Base-by-base conservation (phyloP, 768 basidiomycete genomes). In the Trametes cingulata region DNA sequence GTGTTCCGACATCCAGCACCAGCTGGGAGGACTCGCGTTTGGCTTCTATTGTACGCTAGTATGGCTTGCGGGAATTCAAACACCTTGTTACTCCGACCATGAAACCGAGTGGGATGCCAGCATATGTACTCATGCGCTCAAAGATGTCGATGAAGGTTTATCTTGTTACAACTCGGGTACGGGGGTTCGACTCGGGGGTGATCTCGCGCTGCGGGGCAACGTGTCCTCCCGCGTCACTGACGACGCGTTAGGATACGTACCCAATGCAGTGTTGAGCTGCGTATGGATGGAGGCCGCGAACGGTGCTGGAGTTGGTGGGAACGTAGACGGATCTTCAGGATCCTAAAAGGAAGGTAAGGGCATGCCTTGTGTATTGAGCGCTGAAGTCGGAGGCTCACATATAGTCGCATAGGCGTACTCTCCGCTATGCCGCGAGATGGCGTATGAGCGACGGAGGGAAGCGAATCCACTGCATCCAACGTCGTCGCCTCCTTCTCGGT, bases 1-100 rank as follows among this genome's bases (percentile, higher is more conserved):
- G 82, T 81, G 82, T 77, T 79, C 78, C 80, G 60, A 82, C 77
- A 75, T n/a, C 13, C 51, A 6, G 35, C 20, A 12, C 9, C n/a
- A n/a, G n/a, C n/a, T n/a, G n/a, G n/a, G n/a, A n/a, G n/a, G n/a
- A n/a, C n/a, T n/a, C n/a, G n/a, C n/a, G n/a, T n/a, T n/a, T n/a
- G 35, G 6, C 37, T 33, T 19, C 20, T 24, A 8, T 42, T 33
- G 29, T 33, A 33, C 29, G 29, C 29, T 33, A 5, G 29, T 33
- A 33, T 33, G 6, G 29, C 29, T 5, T 33, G 10, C 29, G 10
- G 29, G 29, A 33, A 33, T 33, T 5, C 6, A 33, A 33, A 4
- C 10, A 33, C 10, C 29, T 33, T 33, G 10, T 33, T 5, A 10
- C 29, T 33, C n/a, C n/a, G n/a, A n/a, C n/a, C n/a, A n/a, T n/a